Base-by-base conservation (phyloP, 2,329 filamentous ascomycete species). In the Fusarium caatingaense region DNA sequence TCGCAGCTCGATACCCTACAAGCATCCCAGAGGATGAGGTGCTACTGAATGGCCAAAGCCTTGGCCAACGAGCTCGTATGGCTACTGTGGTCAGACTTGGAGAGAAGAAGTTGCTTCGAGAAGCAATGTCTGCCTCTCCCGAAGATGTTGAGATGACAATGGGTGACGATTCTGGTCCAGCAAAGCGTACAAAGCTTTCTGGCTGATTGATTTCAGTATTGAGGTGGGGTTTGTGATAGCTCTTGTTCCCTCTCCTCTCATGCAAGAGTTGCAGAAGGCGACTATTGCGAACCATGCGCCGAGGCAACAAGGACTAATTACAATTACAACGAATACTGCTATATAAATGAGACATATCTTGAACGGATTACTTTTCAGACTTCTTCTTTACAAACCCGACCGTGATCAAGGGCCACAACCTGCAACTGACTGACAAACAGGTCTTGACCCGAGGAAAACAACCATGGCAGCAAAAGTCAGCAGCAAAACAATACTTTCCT, bases 81-180 rank as follows among this genome's bases (percentile, higher is more conserved):
- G 92, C 92, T 0, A 74, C 89, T 23, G 81, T 87, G 53, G 91
- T 94, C 37, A 86, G 92, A 63, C 79, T 90, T 5, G 92, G 92
- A 16, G 92, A 95, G 79, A 93, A 93, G 78, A 84, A 85, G 71
- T 82, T 94, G 8, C 76, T 94, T 25, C 79, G 83, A 58, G 84
- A 88, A 73, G 83, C 89, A 2, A 82, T 86, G 62, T 71, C 65
- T 13, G 72, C 79, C 5, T 49, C 79, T 77, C 68, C 64, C 16
- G 68, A 60, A 23, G 65, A 74, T 27, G 65, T 74, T n/a, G 74
- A 78, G 50, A 75, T 73, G 69, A 70, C 62, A 8, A 64, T 74
- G 48, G 76, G 76, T 25, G 68, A 69, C 11, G 59, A 73, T 37
- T 30, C 57, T n/a, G 73, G 71, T 20, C 70, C 78, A 6, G 58